Evolutionary conservation across 2,329 filamentous ascomycete species (phyloP), one percentile per base, ranked within the genome.

Genomic region (Diaporthe nobilis): DNA sequence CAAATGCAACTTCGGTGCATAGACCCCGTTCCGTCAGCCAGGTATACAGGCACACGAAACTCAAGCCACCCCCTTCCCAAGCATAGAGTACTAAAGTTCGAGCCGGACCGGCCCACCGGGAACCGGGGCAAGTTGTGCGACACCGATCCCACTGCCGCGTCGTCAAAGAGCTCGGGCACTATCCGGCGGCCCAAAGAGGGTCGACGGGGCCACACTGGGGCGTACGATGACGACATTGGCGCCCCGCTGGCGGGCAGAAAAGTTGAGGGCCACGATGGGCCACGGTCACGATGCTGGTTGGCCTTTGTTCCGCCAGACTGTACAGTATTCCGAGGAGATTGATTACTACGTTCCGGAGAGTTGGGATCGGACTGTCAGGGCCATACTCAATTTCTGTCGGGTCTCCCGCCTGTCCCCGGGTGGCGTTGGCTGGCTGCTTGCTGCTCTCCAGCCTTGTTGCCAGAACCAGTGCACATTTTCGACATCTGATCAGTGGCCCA

Each of bases 191-290:
- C 49, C 65, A 57, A 22, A 42, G 25, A 42, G 63, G 57, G 47
- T 68, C 63, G 34, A 51, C 63, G 47, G 53, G 53, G 53, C 28
- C 53, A 57, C 53, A 28, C 53, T 57, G 53, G 28, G 49, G 47
- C 44, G 65, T 65, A 72, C 22, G 28, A 76, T 76, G 75, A 76
- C 75, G 75, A 72, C 72, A 76, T 68, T n/a, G 31, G 20, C 53
- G 25, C 71, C 51, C 74, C 71, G 73, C 71, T 42, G 31, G 10
- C 37, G 20, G 55, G 2, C 37, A 17, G 17, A 34, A 42, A 39
- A 63, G 28, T 31, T 51, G 68, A 72, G 17, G 68, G 42, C 47
- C 57, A 44, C 47, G 68, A 51, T 34, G 58, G 44, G 49, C 20
- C 53, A 51, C 6, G 22, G 44, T 67, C 71, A 39, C 63, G 53